Base-by-base conservation (phyloP, 805 yeast species). In the Candida manassasensis region DNA sequence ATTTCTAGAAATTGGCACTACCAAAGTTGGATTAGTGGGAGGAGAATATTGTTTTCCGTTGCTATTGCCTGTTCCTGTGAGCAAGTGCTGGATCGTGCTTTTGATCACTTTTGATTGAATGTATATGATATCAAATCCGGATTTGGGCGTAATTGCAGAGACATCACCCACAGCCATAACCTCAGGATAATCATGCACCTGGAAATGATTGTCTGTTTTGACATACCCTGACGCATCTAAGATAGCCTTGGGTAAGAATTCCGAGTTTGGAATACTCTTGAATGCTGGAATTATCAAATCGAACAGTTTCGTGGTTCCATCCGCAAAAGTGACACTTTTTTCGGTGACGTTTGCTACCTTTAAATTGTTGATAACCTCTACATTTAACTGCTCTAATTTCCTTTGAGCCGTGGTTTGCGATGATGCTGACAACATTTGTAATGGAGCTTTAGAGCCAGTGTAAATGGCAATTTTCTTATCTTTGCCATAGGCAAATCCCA, bases 81-180 rank as follows among this genome's bases (percentile, higher is more conserved):
- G 19, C 15, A 5, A 5, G 17, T 31, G 17, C 6, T 36, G 28
- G 4, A 36, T 18, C 10, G 39, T 34, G 7, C 33, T 24, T 9
- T 38, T 37, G 26, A 59, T 38, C 5, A 40, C 38, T 10, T 39
- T 41, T 6, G 29, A 26, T 34, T 59, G 67, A 27, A 40, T 37
- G 34, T 46, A 45, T 21, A 41, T 34, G 16, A 64, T 27, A 36
- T 63, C 66, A 8, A 54, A 50, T 7, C 59, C 6, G 7, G 60
- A 45, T 13, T 43, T 43, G 10, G 37, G 37, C 3, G 57, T 45
- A 6, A 49, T 47, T 2, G 55, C 35, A 4, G 53, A 41, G 25
- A 64, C 50, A 43, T 66, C 71, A 16, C 71, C 71, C 11, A 61
- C 31, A 3, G 58, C 68, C 13, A 61, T 19, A 4, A 64, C 63